Percentiles rank a stretch among this genome's conserved stretches.
Conservation (phyloP, 306 rosid genomes). For the Mimosa bimucronata region DNA sequence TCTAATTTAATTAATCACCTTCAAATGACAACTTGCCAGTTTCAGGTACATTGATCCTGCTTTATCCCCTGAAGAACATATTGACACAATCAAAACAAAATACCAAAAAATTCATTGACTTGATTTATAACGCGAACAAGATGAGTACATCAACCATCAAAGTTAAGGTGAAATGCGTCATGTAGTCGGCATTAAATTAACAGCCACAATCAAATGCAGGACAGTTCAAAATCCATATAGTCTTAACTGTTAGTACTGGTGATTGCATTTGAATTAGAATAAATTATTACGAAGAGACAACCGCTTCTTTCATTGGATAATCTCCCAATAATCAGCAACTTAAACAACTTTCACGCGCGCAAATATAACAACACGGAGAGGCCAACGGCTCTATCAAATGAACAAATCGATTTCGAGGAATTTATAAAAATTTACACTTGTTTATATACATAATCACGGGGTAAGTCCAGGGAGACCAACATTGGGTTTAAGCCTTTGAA, state of each 20-base stretch:
- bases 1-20: conserved; percentile 51
- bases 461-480: background rate
- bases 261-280: no score
- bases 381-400: background rate
- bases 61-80: conserved; percentile 72
- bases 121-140: conserved; percentile 13
- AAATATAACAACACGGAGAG: background rate
- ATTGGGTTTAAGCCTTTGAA: background rate
- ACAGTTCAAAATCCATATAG: no score
- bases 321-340: background rate
- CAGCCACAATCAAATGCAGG: background rate
- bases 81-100: conserved; percentile 29
- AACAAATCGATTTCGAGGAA: no score
- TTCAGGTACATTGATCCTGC: conserved; percentile 76
- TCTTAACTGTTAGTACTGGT: no score
- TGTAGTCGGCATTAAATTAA: background rate
- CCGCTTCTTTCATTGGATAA: no score
- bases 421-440: no score
- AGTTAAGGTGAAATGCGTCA: no score
- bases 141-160: background rate
- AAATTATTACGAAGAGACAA: no score
- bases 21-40: conserved; percentile 83
- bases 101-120: conserved; percentile 9
- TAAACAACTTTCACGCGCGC: background rate
- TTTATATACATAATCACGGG: no score